Evolutionary conservation across 2,329 filamentous ascomycete species (phyloP), one percentile per base, ranked within the genome.

Genomic region (Parafenestella ontariensis): DNA sequence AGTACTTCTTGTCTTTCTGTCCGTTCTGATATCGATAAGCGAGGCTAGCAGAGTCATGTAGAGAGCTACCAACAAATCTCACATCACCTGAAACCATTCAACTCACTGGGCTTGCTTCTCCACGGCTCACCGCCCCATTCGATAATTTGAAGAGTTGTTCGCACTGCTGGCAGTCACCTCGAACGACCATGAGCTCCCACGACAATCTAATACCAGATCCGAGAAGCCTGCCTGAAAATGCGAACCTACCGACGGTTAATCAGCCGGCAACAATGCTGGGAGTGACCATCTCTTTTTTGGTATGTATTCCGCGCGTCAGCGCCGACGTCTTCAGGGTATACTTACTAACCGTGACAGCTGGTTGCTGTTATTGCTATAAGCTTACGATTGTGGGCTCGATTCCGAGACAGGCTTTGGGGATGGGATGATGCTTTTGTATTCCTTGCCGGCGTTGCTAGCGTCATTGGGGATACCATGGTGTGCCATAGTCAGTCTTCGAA

Each of bases 351-450:
- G 17, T 4, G 18, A 15, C 45, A 76, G 72, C 21, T 49, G 5
- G 15, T 72, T 21, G 70, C 70, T 17, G 41, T 63, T 23, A 44
- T 71, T 13, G 69, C 69, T 15, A 59, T 72, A 15, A 49, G 56
- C 29, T 51, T 76, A 29, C 66, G 74, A 37, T 28, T 76, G 48
- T 71, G 61, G 61, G 64, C 66, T 17, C 70, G 74, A 5, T 51
- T 62, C 20, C 68, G 59, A 31, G 64, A 67, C n/a, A 60, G 52
- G 15, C 52, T 71, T 13, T 71, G 66, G 62, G 70, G 74, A n/a
- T 74, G 68, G 68, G 74, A 76, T 46, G 74, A 76, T 52, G 28
- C 66, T 2, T 71, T 74, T 10, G 68, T 76, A 15, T 45, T 70
- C 15, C 54, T 75, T 7, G 69, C 73, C 9, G 59, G 47, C 9